phyloP scores from a whole-genome alignment of 2,329 filamentous ascomycete species.

The Ilyonectria sp. region DNA sequence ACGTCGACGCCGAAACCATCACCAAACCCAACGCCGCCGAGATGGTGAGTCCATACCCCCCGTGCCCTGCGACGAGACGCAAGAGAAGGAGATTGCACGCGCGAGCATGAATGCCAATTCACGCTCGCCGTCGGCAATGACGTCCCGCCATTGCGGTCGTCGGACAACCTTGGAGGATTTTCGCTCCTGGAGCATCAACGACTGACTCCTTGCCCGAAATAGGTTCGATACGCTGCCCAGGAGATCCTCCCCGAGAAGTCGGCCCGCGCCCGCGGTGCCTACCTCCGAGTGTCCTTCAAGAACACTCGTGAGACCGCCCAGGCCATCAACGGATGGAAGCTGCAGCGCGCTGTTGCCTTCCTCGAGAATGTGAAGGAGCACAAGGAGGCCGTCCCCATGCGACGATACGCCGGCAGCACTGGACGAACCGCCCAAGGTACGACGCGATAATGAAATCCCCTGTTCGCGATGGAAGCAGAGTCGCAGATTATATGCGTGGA shows the following conservation, averaged over 20 bases:
- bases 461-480: constrained; percentile 1
- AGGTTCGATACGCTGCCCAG: constrained; percentile 97
- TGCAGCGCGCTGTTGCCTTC: constrained; percentile 94
- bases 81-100: constrained; percentile 39
- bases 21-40: constrained; percentile 67
- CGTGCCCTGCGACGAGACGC: constrained; percentile 37
- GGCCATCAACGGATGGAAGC: constrained; percentile 99
- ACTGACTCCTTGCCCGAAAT: constrained; percentile 44
- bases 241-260: constrained; percentile 91
- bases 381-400: constrained; percentile 98
- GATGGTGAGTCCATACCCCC: constrained; percentile 66
- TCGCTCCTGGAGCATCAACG: constrained; percentile 20
- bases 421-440: constrained; percentile 98
- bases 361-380: constrained; percentile 98
- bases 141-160: constrained; percentile 8
- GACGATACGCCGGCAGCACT: constrained; percentile 95
- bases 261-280: constrained; percentile 97
- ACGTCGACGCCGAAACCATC: constrained; percentile 68
- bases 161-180: constrained; percentile 4
- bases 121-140: not conserved
- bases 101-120: constrained; percentile 19
- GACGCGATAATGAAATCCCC: constrained; percentile 55
- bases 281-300: constrained; percentile 99
- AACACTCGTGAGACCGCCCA: constrained; percentile 99
- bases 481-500: not conserved